phyloP scores from a whole-genome alignment of 108 stramenopile genomes.

The Nitzschia sp. region DNA sequence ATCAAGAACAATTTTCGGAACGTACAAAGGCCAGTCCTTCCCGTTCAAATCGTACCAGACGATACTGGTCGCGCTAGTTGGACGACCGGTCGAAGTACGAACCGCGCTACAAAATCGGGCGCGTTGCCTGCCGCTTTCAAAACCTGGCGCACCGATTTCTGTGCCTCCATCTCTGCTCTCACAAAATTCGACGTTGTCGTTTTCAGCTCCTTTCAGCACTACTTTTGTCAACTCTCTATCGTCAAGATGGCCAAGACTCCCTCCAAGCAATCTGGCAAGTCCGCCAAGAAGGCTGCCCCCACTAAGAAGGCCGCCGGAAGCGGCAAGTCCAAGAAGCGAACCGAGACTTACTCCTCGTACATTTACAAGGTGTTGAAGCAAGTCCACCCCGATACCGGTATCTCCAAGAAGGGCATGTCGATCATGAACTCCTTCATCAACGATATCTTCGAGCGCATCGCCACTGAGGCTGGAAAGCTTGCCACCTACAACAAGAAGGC shows the following conservation, averaged over 20 bases:
- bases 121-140: too few relatives aligned
- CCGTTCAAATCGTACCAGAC: too few relatives aligned
- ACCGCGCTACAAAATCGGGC: too few relatives aligned
- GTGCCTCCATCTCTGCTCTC: too few relatives aligned
- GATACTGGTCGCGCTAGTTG: too few relatives aligned
- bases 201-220: background rate
- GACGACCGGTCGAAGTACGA: too few relatives aligned
- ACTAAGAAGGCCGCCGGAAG: slow-evolving; percentile 49
- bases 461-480: slow-evolving; percentile 88
- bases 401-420: slow-evolving; percentile 92
- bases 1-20: too few relatives aligned
- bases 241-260: slow-evolving; percentile 66
- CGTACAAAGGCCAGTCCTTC: too few relatives aligned
- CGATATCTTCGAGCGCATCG: slow-evolving; percentile 93
- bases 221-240: background rate
- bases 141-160: too few relatives aligned
- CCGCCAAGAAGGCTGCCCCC: slow-evolving; percentile 54
- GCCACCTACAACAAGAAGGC: slow-evolving; percentile 94
- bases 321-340: slow-evolving; percentile 77
- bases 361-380: slow-evolving; percentile 95
- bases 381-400: slow-evolving; percentile 85
- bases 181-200: background rate
- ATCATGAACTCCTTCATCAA: slow-evolving; percentile 96
- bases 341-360: slow-evolving; percentile 88
- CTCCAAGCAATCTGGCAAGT: slow-evolving; percentile 60